Base-by-base conservation (phyloP, 768 basidiomycete genomes). In the Lactarius sp. region DNA sequence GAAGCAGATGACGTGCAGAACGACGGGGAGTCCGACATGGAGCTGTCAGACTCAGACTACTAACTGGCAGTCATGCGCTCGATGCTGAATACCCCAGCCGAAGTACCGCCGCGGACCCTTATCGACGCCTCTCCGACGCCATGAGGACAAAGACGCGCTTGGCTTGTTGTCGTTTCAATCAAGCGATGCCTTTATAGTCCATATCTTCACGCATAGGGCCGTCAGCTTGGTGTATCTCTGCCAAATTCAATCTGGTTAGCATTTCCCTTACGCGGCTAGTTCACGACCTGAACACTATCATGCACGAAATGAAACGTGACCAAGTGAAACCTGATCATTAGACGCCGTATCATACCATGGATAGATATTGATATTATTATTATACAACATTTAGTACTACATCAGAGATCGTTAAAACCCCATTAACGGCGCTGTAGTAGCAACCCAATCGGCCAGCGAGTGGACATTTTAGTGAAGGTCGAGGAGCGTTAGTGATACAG, bases 1-100 rank as follows among this genome's bases (percentile, higher is more conserved):
- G 22, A 12, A 9, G 18, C 37, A 10, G 53, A 41, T 36, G 31
- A 61, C 34, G 4, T 20, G 3, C n/a, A 50, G 18, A 55, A 59
- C 34, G 51, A 66, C 13, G 67, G 58, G 14, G 72, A 71, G 20
- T 62, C 67, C 0, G 72, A 78, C 58, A 74, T 75, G 74, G 74
- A 78, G 55, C 33, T 78, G 46, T 77, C 76, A 5, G 75, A 76
- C 55, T 74, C 63, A 39, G 60, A 71, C 44, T 59, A 65, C 20
- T 60, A 41, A 59, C 27, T 9, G 8, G 27, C 31, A 6, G 18
- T 33, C 8, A 14, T 33, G 16, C 33, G 7, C 22, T 33, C 2
- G 31, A 16, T 16, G 10, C 12, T 12, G 16, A 44, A 7, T 6
- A 44, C 18, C 16, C 7, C 10, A 42, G 16, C 42, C 18, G 42